Conservation (phyloP, 257 asterid species). For the Datura wrightii region DNA sequence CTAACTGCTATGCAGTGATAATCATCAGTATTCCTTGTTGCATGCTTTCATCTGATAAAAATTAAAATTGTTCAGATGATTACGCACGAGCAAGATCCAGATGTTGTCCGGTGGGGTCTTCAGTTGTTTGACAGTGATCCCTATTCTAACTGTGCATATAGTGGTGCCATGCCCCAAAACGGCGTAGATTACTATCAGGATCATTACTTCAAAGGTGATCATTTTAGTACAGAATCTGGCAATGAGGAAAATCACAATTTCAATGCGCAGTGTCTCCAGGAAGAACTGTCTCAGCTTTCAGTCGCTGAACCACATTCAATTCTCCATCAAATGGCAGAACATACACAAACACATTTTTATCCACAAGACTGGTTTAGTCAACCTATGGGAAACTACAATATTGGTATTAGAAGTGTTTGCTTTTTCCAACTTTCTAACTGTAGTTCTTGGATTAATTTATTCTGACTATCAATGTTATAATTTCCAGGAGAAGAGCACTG, state of each 20-base stretch:
- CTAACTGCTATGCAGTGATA: slow-evolving; percentile 41
- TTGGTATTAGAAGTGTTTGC: slow-evolving; percentile 50
- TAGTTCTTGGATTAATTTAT: slow-evolving; percentile 24
- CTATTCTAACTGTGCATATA: slow-evolving; percentile 71
- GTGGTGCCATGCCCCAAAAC: slow-evolving; percentile 57
- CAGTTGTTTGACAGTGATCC: slow-evolving; percentile 92
- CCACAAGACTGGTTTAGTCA: slow-evolving; percentile 78
- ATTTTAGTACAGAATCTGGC: slow-evolving; percentile 51
- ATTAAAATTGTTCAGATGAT: slow-evolving; percentile 52
- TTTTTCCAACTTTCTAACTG: neutral
- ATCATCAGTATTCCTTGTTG: slow-evolving; percentile 32
- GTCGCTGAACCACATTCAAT: slow-evolving; percentile 61
- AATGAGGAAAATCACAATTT: slow-evolving; percentile 46
- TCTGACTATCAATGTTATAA: slow-evolving; percentile 34
- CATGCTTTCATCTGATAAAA: slow-evolving; percentile 32
- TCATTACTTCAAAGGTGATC: slow-evolving; percentile 57
- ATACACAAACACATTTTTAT: slow-evolving; percentile 55
- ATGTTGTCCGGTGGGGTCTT: slow-evolving; percentile 94
- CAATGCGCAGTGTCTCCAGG: slow-evolving; percentile 57
- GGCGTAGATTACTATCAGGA: slow-evolving; percentile 59
- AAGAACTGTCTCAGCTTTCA: slow-evolving; percentile 79
- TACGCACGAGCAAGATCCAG: slow-evolving; percentile 89
- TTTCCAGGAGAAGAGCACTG: slow-evolving; percentile 57
- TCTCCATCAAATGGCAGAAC: slow-evolving; percentile 54
- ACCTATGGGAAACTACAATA: slow-evolving; percentile 63